Conservation (phyloP, 2,329 filamentous ascomycete species). For the Coniochaeta ligniaria region DNA sequence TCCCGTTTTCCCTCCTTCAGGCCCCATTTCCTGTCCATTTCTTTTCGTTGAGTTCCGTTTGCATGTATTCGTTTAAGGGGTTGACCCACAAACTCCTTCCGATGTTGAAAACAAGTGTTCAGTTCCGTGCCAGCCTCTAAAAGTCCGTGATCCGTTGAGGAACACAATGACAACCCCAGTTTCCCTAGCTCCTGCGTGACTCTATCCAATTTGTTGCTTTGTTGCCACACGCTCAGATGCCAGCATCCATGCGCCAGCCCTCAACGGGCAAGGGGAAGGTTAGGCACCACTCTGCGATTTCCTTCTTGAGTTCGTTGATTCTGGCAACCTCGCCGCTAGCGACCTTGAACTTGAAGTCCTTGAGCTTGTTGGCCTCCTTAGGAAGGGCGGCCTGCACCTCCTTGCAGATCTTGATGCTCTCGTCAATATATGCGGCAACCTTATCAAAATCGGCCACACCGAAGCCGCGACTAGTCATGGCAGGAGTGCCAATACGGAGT, state of each 20-base stretch:
- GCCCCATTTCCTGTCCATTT: not conserved
- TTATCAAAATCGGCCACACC: constrained; percentile 86
- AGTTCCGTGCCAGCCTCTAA: not conserved
- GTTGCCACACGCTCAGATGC: constrained; percentile 33
- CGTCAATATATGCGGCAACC: constrained; percentile 84
- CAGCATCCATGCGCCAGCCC: constrained; percentile 58
- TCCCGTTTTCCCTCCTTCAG: not conserved
- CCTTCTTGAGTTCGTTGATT: constrained; percentile 80
- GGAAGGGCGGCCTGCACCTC: constrained; percentile 77
- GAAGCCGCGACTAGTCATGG: constrained; percentile 96
- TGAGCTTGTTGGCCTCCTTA: constrained; percentile 98
- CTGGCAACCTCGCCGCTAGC: constrained; percentile 68
- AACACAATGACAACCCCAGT: not conserved
- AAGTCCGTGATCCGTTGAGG: not conserved
- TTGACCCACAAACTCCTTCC: not conserved
- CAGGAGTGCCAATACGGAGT: constrained; percentile 92
- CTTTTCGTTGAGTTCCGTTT: not conserved
- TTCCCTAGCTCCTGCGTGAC: not conserved
- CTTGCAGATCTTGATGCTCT: constrained; percentile 83
- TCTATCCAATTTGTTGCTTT: not conserved
- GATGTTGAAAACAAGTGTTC: constrained; percentile 4
- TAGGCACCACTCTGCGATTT: constrained; percentile 81
- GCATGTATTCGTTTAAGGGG: not conserved
- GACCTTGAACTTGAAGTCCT: constrained; percentile 97
- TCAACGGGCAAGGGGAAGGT: constrained; percentile 89